Conservation (phyloP, 768 basidiomycete genomes). For the Favolaschia claudopus region DNA sequence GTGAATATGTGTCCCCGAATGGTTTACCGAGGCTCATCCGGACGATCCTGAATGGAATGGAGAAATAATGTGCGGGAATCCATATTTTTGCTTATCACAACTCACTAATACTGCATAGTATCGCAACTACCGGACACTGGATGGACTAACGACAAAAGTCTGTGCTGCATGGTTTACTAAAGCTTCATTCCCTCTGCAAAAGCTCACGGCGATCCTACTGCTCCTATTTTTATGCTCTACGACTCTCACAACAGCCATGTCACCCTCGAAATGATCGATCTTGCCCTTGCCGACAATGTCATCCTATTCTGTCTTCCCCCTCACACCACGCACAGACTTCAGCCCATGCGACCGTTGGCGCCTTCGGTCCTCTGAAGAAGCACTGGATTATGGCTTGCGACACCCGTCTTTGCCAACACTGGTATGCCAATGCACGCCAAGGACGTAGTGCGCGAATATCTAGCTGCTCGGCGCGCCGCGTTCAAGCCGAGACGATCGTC, state of each 20-base stretch:
- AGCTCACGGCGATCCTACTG: constrained; percentile 29
- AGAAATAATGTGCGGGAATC: constrained; percentile 26
- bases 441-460: constrained; percentile 15
- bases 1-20: background rate
- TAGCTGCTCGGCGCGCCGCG: background rate
- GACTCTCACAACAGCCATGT: constrained; percentile 54
- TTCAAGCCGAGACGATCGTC: constrained; percentile 11
- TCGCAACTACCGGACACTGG: constrained; percentile 46
- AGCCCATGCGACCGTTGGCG: constrained; percentile 54
- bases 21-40: background rate
- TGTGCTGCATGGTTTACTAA: constrained; percentile 46
- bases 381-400: constrained; percentile 40
- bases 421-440: background rate
- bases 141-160: constrained; percentile 49
- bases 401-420: constrained; percentile 20
- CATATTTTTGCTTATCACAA: background rate
- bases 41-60: constrained; percentile 16
- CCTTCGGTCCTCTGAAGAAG: constrained; percentile 44
- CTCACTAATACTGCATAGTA: constrained; percentile 34
- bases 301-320: constrained; percentile 45
- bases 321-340: constrained; percentile 51
- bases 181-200: constrained; percentile 45
- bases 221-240: constrained; percentile 45
- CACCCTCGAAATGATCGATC: constrained; percentile 30
- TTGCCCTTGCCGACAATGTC: constrained; percentile 41